Evolutionary conservation across 495 filamentous ascomycete species (phyloP).

Genomic region (Aspergillus carlsbadensis): DNA sequence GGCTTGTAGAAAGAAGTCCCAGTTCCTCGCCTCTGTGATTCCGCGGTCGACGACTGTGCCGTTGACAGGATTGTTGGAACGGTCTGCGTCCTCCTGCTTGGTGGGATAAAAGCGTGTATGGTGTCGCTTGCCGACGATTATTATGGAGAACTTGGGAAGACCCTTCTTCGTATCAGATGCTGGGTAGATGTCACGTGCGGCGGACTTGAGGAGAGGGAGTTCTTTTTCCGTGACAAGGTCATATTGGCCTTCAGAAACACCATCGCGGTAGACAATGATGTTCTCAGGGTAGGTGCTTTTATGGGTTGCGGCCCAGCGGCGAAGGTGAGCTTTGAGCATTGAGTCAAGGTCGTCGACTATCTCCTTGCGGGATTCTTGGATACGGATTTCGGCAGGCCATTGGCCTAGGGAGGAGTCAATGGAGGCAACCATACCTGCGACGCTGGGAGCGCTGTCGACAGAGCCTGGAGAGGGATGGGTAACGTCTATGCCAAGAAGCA

Average conservation of each 20-base stretch:
- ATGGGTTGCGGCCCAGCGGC: conserved; percentile 54
- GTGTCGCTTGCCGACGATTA: conserved; percentile 76
- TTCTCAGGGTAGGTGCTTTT: conserved; percentile 58
- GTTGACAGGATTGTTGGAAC: conserved; percentile 61
- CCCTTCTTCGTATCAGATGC: conserved; percentile 34
- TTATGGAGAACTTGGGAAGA: conserved; percentile 51
- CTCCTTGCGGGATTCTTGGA: conserved; percentile 56
- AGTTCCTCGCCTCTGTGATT: conserved; percentile 70
- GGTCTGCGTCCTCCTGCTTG: conserved; percentile 45
- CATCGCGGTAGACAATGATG: conserved; percentile 88
- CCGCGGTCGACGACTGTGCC: conserved; percentile 88
- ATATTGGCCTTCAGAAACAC: conserved; percentile 88
- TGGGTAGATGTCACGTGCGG: conserved; percentile 59
- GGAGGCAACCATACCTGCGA: conserved; percentile 75
- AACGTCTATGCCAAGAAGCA: conserved; percentile 86
- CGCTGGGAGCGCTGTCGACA: conserved; percentile 58
- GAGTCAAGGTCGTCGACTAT: conserved; percentile 56
- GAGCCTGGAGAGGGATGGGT: conserved; percentile 82
- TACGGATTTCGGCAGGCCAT: conserved; percentile 62
- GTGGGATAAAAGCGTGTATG: conserved; percentile 85
- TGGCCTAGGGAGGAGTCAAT: conserved; percentile 60
- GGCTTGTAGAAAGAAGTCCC: conserved; percentile 86
- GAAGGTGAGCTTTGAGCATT: conserved; percentile 61
- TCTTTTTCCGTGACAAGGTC: conserved; percentile 55
- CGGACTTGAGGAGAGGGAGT: conserved; percentile 52